Percentiles rank a stretch among this genome's conserved stretches.
Conservation (phyloP, 108 stramenopile species). For the Hondaea fermentalgiana region DNA sequence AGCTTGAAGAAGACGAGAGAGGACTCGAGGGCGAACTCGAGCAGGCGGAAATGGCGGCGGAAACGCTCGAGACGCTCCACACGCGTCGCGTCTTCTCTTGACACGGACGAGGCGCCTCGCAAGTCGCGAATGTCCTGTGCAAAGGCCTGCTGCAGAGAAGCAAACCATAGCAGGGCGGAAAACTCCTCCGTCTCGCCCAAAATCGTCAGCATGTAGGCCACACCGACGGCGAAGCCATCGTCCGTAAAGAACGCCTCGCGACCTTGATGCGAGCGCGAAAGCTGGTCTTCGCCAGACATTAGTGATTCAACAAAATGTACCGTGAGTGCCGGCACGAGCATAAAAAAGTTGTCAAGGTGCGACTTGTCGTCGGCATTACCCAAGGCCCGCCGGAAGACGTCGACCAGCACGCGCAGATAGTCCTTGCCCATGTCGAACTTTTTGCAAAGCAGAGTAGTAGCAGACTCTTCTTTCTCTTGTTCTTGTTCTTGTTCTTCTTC, state of each 20-base stretch:
- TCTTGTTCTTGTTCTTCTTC: no score
- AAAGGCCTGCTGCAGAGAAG: neutral
- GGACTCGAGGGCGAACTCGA: neutral
- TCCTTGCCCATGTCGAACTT: conserved; percentile 30
- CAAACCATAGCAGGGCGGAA: neutral
- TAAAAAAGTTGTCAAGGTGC: conserved; percentile 47
- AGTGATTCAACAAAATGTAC: conserved; percentile 48
- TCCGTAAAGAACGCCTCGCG: conserved; percentile 59
- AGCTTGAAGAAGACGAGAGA: neutral
- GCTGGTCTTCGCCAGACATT: conserved; percentile 50
- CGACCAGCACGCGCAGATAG: conserved; percentile 46
- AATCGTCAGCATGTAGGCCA: conserved; percentile 49
- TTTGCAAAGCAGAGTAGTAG: neutral
- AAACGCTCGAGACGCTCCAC: neutral
- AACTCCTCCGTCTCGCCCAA: conserved; percentile 34
- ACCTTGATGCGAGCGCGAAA: conserved; percentile 49
- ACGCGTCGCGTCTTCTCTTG: no score
- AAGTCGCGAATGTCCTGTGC: neutral
- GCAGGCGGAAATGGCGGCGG: neutral
- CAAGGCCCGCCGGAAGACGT: conserved; percentile 44
- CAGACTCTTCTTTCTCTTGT: no score
- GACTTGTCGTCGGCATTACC: neutral
- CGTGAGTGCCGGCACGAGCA: conserved; percentile 52
- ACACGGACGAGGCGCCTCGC: no score
- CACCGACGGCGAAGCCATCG: conserved; percentile 63